Evolutionary conservation across 768 basidiomycete species (phyloP), one percentile per base, ranked within the genome.

Genomic region (Suillus occidentalis): DNA sequence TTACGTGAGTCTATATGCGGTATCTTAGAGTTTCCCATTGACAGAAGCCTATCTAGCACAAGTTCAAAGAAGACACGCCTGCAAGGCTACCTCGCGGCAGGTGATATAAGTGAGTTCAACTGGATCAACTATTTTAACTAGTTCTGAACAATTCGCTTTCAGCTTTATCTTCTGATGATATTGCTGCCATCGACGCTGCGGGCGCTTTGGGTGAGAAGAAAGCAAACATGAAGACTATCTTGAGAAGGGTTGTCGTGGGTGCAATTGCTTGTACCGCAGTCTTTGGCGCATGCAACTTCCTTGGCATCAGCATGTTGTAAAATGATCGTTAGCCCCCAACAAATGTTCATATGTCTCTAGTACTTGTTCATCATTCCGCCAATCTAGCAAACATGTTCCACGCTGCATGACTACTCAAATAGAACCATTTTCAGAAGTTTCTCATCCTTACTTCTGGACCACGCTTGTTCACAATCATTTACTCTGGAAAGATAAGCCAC

Each of bases 21-120:
- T 59, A 59, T 28, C 16, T 34, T 62, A 31, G 22, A 22, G 10
- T 43, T 42, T 22, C 63, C 28, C 39, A 50, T 13, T 58, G 31
- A 63, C 56, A 6, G 43, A 34, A 34, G 31, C 52, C 4, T 60
- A 7, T 31, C 57, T 67, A 89, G 88, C 12, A 84, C 85, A 20
- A 90, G 88, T 73, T 86, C 87, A 9, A 90, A 88, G 78, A 85
- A 85, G 68, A 74, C 78, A 2, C 82, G 92, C 13, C 77, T 94
- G 36, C 78, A 89, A 70, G 85, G 89, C 12, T 94, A 94, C 72
- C 76, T 92, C 43, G 77, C 77, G 43, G 89, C 88, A 2, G 90
- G 85, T 0, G 89, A 93, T 70, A 75, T 93, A 9, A 65, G 88
- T 89, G 67, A 43, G 82, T 69, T 5, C 47, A 5, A 36, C 20